Base-by-base conservation (phyloP, 768 basidiomycete genomes). In the Macrocybe gigantea region DNA sequence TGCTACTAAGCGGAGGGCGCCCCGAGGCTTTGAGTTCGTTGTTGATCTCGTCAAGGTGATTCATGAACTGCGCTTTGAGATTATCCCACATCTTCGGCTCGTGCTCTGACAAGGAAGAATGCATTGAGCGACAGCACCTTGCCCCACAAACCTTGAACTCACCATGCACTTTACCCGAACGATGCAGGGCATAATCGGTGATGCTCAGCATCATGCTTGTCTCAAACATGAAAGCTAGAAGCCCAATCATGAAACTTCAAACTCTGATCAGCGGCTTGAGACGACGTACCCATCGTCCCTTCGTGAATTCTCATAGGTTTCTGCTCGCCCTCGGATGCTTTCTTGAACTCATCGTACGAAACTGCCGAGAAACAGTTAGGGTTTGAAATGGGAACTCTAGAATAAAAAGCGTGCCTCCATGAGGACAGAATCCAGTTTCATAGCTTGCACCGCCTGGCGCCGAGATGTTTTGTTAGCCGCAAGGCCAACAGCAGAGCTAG, bases 351-450 rank as follows among this genome's bases (percentile, higher is more conserved):
- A 0, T 83, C 80, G 49, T 79, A 80, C 8, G 79, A 78, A 6
- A 81, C 78, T 80, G 12, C 5, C 12, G 33, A 7, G 30, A 13
- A 43, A 7, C 33, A 30, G 10, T 22, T 22, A 22, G 4, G 4
- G 4, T 22, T 22, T 4, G 22, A 4, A 22, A 22, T 22, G 22
- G 22, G 22, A 22, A 4, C 22, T 2, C 22, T 13, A 13, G 9
- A 15, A 30, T 1, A 8, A 7, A 32, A 6, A 45, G 56, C 69
- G 9, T 50, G 79, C 79, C 79, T 57, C 81, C 82, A 51, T 83
- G 81, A 5, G 81, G 81, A 50, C 77, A 80, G 63, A 81, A 83
- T 6, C 79, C 79, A 22, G 75, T 80, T 57, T 82, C 80, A 53
- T 74, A 83, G 52, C 78, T 82, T 37, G 77, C 73, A 9, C 77